Evolutionary conservation across 192 early-diverging fungal genomes (phyloP), one percentile per base, ranked within the genome.

Genomic region (Backusella mclennaniae): DNA sequence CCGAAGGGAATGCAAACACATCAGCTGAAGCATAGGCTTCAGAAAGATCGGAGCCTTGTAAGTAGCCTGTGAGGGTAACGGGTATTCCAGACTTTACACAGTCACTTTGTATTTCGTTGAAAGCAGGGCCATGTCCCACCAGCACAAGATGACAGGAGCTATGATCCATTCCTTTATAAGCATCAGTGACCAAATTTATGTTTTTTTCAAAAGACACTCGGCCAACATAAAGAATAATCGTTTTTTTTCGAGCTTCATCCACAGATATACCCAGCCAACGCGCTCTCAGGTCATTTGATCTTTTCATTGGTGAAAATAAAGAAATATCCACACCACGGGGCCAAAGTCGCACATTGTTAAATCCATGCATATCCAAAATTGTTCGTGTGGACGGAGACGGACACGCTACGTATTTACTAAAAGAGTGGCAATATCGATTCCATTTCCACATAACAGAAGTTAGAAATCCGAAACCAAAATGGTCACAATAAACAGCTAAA

Each of bases 161-260:
- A 49, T 82, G 74, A 67, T 82, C 80, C 80, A 82, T 82, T 39
- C 29, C 42, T 38, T 56, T 56, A 46, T 82, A 82, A n/a, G 73
- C 74, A 33, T 78, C 73, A 41, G 78, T 71, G 0, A 82, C 31
- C 21, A 82, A 26, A 11, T 53, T 66, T 38, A 82, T 77, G 19
- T 82, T 82, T 42, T 82, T 82, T 66, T 82, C 80, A 72, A 71
- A 78, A 21, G 80, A 82, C 4, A 78, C 72, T 42, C 80, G 69
- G 15, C 77, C 76, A 4, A 82, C 80, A 38, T 82, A 78, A 17
- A 82, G 52, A 21, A 82, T 67, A n/a, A 82, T 73, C 2, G 52
- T 63, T 78, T 78, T 78, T 63, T 67, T 39, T 0, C 39, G 44
- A 12, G 74, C 67, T 53, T 69, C 67, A 36, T 69, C 75, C n/a